Conservation (phyloP, 768 basidiomycete genomes). For the Chalciporus pseudorubinellus region DNA sequence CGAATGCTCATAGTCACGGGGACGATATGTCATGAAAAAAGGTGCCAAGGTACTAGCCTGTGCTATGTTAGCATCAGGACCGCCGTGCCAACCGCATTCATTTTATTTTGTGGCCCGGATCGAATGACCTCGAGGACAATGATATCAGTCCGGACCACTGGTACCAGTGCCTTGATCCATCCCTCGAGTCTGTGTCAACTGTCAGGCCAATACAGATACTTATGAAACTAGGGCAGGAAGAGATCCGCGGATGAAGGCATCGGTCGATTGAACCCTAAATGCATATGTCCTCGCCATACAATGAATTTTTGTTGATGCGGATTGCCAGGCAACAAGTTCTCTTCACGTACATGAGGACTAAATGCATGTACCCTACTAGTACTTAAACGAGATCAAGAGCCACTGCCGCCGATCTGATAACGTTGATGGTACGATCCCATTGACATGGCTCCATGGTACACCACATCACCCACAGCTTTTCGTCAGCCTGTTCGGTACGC, state of each 20-base stretch:
- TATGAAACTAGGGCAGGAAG: background rate
- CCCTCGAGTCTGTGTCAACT: background rate
- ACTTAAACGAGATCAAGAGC: background rate
- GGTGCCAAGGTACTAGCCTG: no score
- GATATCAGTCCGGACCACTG: background rate
- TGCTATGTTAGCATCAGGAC: no score
- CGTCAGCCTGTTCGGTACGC: no score
- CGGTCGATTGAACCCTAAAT: background rate
- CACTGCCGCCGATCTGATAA: conserved; percentile 11
- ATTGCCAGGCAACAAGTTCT: conserved; percentile 24
- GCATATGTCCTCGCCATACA: conserved; percentile 1
- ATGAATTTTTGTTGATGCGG: conserved; percentile 16
- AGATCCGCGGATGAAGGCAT: conserved; percentile 1
- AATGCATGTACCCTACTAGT: background rate
- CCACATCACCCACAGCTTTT: conserved; percentile 18
- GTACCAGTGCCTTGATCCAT: background rate
- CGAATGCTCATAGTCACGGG: background rate
- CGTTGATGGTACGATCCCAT: background rate
- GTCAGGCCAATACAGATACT: background rate
- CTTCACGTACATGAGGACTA: conserved; percentile 18
- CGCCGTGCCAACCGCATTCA: background rate
- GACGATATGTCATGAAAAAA: no score
- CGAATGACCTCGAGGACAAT: background rate
- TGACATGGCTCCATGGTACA: background rate
- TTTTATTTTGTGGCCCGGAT: background rate